Evolutionary conservation across 2,329 filamentous ascomycete species (phyloP).

Genomic region (Zalaria obscura): DNA sequence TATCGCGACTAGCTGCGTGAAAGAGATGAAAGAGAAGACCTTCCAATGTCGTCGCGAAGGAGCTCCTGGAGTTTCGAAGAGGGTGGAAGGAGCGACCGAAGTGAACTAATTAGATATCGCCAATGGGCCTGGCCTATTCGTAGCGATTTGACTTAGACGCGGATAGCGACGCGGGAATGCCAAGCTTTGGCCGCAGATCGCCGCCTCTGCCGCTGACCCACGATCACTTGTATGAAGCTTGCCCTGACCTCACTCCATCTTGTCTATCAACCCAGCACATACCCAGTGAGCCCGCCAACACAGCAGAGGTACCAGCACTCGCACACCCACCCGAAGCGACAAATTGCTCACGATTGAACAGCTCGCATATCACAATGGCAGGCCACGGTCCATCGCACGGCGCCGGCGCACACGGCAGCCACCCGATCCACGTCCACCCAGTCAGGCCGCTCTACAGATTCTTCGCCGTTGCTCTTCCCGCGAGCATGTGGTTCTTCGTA

Average conservation of each 20-base stretch:
- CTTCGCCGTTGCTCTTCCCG: slow-evolving; percentile 72
- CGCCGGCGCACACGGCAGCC: slow-evolving; percentile 26
- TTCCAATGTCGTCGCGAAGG: too few species aligned
- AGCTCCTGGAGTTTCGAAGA: too few species aligned
- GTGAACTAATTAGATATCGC: too few species aligned
- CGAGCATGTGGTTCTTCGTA: slow-evolving; percentile 99
- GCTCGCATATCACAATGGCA: slow-evolving; percentile 3
- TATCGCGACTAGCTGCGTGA: background rate
- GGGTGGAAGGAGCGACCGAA: too few species aligned
- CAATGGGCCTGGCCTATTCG: too few species aligned
- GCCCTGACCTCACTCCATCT: background rate
- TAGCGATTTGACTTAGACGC: too few species aligned
- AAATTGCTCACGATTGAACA: background rate
- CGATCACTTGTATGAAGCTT: too few species aligned
- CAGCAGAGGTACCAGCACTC: background rate
- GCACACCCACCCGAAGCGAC: background rate
- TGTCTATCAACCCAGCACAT: background rate
- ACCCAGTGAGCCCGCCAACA: background rate
- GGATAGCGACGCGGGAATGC: too few species aligned
- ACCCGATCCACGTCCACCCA: slow-evolving; percentile 45
- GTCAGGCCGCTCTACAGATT: slow-evolving; percentile 65
- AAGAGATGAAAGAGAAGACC: too few species aligned
- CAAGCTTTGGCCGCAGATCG: too few species aligned
- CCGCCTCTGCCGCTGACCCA: too few species aligned
- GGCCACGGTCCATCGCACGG: slow-evolving; percentile 3